phyloP scores from a whole-genome alignment of 208 protist species.

The Cochliopodium minus region DNA sequence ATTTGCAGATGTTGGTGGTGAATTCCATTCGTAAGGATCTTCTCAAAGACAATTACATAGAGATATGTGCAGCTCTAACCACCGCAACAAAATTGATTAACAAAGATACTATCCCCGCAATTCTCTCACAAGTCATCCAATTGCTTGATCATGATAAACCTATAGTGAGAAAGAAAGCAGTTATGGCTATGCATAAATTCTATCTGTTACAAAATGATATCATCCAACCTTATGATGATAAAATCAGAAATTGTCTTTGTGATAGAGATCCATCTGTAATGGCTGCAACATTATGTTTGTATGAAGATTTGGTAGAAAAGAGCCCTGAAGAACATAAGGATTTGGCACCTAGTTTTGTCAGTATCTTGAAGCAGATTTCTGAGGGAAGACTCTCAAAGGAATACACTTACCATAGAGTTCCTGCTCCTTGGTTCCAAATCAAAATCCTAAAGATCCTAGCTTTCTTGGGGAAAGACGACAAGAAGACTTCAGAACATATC shows the following conservation, averaged over 20 bases:
- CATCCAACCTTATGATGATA: slow-evolving; percentile 24
- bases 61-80: slow-evolving; percentile 63
- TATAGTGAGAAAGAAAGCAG: slow-evolving; percentile 72
- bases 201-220: slow-evolving; percentile 26
- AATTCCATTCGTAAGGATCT: slow-evolving; percentile 76
- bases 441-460: slow-evolving; percentile 57
- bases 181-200: slow-evolving; percentile 62
- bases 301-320: slow-evolving; percentile 41
- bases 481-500: slow-evolving; percentile 28
- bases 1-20: slow-evolving; percentile 75
- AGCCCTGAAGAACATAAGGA: slow-evolving; percentile 40
- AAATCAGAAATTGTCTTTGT: slow-evolving; percentile 55
- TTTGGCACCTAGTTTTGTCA: slow-evolving; percentile 61
- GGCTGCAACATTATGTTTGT: slow-evolving; percentile 55
- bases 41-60: slow-evolving; percentile 57
- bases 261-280: slow-evolving; percentile 86
- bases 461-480: slow-evolving; percentile 45
- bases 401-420: slow-evolving; percentile 83
- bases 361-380: slow-evolving; percentile 72
- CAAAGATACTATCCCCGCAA: slow-evolving; percentile 56
- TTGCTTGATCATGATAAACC: slow-evolving; percentile 37
- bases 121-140: slow-evolving; percentile 44
- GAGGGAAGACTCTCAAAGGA: slow-evolving; percentile 58
- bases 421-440: slow-evolving; percentile 89
- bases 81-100: slow-evolving; percentile 54